phyloP scores from a whole-genome alignment of 2,329 filamentous ascomycete genomes.

The Hypoxylon sp. region DNA sequence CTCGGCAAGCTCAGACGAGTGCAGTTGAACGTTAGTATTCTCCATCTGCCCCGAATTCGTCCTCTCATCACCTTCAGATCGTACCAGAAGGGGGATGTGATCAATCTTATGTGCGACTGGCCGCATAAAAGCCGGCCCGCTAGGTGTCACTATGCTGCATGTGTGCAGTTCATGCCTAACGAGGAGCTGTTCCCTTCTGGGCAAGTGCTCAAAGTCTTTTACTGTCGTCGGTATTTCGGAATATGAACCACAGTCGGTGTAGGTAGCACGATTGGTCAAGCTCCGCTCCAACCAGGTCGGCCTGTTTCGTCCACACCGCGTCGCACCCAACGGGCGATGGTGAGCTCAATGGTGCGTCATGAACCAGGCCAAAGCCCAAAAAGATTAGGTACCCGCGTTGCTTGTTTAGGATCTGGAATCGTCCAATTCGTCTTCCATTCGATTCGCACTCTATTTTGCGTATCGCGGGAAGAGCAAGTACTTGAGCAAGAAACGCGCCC shows the following conservation, averaged over 20 bases:
- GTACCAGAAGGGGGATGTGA: conserved; percentile 42
- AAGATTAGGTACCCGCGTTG: conserved; percentile 12
- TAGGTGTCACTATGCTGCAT: conserved; percentile 42
- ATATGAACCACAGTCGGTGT: conserved; percentile 34
- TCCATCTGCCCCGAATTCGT: conserved; percentile 35
- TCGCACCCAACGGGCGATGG: conserved; percentile 24
- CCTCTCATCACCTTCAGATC: conserved; percentile 40
- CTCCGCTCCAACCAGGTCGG: conserved; percentile 31
- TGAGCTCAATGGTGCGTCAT: conserved; percentile 35
- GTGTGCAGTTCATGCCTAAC: conserved; percentile 44
- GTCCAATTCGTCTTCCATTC: conserved; percentile 20
- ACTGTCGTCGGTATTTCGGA: conserved; percentile 36
- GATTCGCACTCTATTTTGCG: conserved; percentile 18
- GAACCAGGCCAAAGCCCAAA: conserved; percentile 26
- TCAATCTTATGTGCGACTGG: conserved; percentile 42
- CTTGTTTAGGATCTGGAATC: conserved; percentile 35
- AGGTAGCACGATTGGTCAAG: conserved; percentile 30
- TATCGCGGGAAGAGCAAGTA: conserved; percentile 30
- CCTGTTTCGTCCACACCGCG: conserved; percentile 34
- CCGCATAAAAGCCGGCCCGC: conserved; percentile 46
- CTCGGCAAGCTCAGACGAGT: conserved; percentile 28
- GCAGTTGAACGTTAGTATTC: conserved; percentile 31
- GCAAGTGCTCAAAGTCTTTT: conserved; percentile 30
- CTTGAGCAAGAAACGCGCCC: conserved; percentile 26
- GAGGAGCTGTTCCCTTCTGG: conserved; percentile 36